These are phyloP conservation scores for Candida tammaniensis DNA, from an alignment of 805 yeast genomes.

Conservation along the genomic window DNA sequence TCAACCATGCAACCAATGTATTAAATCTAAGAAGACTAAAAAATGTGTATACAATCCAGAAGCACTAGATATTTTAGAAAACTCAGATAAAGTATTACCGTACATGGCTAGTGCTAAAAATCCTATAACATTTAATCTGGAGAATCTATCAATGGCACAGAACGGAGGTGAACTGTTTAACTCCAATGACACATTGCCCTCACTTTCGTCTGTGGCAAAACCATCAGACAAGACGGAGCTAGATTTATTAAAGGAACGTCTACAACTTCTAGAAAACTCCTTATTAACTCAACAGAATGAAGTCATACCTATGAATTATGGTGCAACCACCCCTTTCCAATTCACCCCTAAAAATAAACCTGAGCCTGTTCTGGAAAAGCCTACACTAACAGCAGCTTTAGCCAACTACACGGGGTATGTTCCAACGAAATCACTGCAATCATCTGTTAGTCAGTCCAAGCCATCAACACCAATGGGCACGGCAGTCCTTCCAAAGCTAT, in stretches of 20 bases:
- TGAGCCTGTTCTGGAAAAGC: neutral
- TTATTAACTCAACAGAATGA: constrained; percentile 1
- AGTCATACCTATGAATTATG: constrained; percentile 7
- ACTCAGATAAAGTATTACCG: constrained; percentile 4
- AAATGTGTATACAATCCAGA: constrained; percentile 14
- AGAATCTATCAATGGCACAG: too few species aligned
- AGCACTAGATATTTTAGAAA: constrained; percentile 6
- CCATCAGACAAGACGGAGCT: constrained; percentile 15
- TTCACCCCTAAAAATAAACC: constrained; percentile 1
- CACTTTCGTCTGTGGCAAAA: neutral
- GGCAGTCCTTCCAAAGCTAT: too few species aligned
- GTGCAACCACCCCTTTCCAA: neutral
- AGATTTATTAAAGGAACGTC: constrained; percentile 17
- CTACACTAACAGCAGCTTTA: too few species aligned
- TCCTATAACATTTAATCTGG: constrained; percentile 9
- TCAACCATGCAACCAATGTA: constrained; percentile 34
- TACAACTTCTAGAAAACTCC: constrained; percentile 15
- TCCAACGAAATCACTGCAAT: too few species aligned
- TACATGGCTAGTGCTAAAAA: constrained; percentile 12
- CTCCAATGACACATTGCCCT: neutral
- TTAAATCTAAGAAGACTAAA: constrained; percentile 20
- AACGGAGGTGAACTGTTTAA: too few species aligned
- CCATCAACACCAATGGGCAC: too few species aligned
- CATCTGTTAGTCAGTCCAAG: too few species aligned
- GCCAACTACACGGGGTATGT: too few species aligned